Percentiles rank a stretch among this genome's conserved stretches.
phyloP scores from a whole-genome alignment of 208 protist species.

The Porcisia hertigi region DNA sequence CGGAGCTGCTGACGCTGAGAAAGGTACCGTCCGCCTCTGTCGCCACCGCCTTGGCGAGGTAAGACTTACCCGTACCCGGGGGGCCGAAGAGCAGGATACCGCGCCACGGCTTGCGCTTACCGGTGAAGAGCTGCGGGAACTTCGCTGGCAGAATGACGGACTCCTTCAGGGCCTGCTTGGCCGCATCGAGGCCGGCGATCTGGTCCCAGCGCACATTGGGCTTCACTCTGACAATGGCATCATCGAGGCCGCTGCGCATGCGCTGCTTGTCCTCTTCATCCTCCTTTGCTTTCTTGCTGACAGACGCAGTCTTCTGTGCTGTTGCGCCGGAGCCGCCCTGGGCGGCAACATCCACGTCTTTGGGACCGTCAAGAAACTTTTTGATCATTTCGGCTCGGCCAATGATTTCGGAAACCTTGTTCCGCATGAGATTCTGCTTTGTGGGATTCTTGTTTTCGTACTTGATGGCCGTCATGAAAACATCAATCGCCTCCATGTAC shows the following conservation, averaged over 20 bases:
- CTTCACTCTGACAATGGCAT: conserved; percentile 77
- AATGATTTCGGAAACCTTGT: conserved; percentile 93
- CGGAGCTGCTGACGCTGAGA: conserved; percentile 90
- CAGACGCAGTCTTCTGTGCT: conserved; percentile 65
- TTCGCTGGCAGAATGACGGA: conserved; percentile 90
- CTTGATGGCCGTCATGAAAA: conserved; percentile 95
- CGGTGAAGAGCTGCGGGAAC: conserved; percentile 94
- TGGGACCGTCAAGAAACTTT: conserved; percentile 87
- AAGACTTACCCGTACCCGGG: conserved; percentile 94
- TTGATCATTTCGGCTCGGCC: conserved; percentile 96
- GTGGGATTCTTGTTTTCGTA: conserved; percentile 94
- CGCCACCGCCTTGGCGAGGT: conserved; percentile 93
- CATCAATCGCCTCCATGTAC: conserved; percentile 95
- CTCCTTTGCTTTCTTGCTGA: conserved; percentile 88
- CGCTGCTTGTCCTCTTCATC: conserved; percentile 93
- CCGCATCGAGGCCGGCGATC: conserved; percentile 89
- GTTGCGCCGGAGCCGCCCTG: conserved; percentile 27
- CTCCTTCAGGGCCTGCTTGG: conserved; percentile 93
- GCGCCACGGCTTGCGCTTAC: conserved; percentile 91
- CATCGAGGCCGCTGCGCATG: conserved; percentile 80
- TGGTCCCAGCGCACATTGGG: conserved; percentile 90
- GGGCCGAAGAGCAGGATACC: conserved; percentile 94
- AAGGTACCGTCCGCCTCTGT: conserved; percentile 91
- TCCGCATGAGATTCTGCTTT: conserved; percentile 92
- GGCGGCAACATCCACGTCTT: conserved; percentile 50